These are phyloP conservation scores for Brasenia schreberi DNA, from an alignment of 164 flowering plant species.

Conservation along the genomic window DNA sequence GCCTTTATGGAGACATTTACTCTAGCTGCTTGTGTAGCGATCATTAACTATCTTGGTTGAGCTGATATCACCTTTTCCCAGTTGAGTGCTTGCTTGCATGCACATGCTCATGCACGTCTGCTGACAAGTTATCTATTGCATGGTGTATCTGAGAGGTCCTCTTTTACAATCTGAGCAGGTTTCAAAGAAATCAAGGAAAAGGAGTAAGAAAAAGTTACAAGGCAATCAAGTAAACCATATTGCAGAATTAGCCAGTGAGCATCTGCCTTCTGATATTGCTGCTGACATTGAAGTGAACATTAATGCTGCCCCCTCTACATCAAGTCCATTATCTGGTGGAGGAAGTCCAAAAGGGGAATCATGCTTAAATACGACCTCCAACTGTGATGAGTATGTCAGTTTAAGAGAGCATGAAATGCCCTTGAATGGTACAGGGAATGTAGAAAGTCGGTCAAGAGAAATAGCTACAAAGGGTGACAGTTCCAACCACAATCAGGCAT, in stretches of 20 bases:
- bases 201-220: slow-evolving; percentile 32
- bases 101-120: not conserved
- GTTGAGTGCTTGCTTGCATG: not conserved
- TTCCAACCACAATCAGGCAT: slow-evolving; percentile 13
- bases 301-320: slow-evolving; percentile 15
- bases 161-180: slow-evolving; percentile 28
- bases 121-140: not conserved
- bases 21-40: not conserved
- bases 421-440: too few relatives aligned
- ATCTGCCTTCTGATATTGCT: not conserved
- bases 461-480: not conserved
- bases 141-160: not conserved
- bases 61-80: not conserved
- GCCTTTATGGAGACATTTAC: too few relatives aligned
- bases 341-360: slow-evolving; percentile 5
- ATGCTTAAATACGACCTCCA: not conserved
- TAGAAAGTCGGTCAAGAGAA: not conserved
- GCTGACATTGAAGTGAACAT: not conserved
- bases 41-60: not conserved
- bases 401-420: too few relatives aligned
- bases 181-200: slow-evolving; percentile 52
- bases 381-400: too few relatives aligned
- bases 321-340: slow-evolving; percentile 15
- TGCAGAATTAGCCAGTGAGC: not conserved
- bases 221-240: slow-evolving; percentile 1